Base-by-base conservation (phyloP, 1,139 yeast species). In the Hemisphaericaspora lyxosophila region DNA sequence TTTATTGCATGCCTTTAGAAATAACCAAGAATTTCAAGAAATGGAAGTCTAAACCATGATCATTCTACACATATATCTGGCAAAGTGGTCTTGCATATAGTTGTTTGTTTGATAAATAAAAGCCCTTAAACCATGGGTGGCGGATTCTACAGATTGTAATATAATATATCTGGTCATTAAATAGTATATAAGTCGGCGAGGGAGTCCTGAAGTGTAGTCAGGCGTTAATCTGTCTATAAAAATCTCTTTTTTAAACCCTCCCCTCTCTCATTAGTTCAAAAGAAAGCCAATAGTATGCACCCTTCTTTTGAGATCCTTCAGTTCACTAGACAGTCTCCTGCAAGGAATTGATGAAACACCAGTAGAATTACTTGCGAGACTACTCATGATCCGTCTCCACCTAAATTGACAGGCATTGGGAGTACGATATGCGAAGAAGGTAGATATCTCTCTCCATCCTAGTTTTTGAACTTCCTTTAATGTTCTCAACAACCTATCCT, bases 1-100 rank as follows among this genome's bases (percentile, higher is more conserved):
- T 82, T 1, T 90, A 86, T 59, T 92, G 97, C 54, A 74, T 92
- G 73, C 96, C 97, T 2, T 53, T 47, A 7, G 54, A 62, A 1
- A 63, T 78, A 0, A 70, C 82, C n/a, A 51, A 53, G n/a, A 60
- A 60, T 7, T 69, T 83, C 33, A 66, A 57, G 37, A 67, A 68
- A 47, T 79, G 80, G 73, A 48, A 47, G 23, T n/a, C 27, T n/a
- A n/a, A n/a, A n/a, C n/a, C n/a, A n/a, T n/a, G n/a, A n/a, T n/a
- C n/a, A n/a, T n/a, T n/a, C n/a, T n/a, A n/a, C n/a, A n/a, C n/a
- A n/a, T n/a, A n/a, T n/a, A n/a, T n/a, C n/a, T n/a, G n/a, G n/a
- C n/a, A n/a, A n/a, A n/a, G n/a, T n/a, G n/a, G n/a, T n/a, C n/a
- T n/a, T n/a, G n/a, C n/a, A n/a, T n/a, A n/a, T n/a, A n/a, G n/a